Evolutionary conservation across 495 filamentous ascomycete genomes (phyloP), one percentile per base, ranked within the genome.

Genomic region (Penicillium parvum): DNA sequence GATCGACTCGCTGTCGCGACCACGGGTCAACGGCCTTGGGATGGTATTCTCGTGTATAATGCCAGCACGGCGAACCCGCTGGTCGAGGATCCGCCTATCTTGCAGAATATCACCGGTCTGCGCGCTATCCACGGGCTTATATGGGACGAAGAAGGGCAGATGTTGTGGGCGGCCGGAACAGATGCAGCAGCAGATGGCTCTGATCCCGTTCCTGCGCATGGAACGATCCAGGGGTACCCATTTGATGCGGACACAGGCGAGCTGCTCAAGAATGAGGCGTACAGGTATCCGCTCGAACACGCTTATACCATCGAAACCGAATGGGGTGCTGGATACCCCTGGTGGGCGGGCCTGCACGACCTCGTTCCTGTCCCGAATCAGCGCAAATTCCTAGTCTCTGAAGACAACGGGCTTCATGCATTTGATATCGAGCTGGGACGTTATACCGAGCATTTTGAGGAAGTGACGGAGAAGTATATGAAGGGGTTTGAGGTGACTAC

Each of bases 261-360:
- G 14, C 51, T 60, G 12, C 18, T 36, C 9, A 32, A 43, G n/a
- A 50, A 54, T 20, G 50, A 54, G 4, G 26, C 40, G 4, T 46
- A 37, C 18, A 27, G 35, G 6, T 63, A 53, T 40, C 32, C 16
- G 17, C 36, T 55, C 27, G 37, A 48, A 0, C 28, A 54, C 4
- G 41, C 51, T 8, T 50, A 37, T 21, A 35, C 50, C 17, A 46
- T 55, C 25, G 49, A 55, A 4, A 43, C 35, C 4, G 60, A 63
- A 55, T 63, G 57, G 60, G 60, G 60, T 0, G 25, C 21, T 9
- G 54, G 49, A 1, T 60, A 60, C 17, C 37, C 44, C 16, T 62
- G 58, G 58, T 63, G 57, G 57, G 40, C 46, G 12, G 60, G 60
- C 11, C 47, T 53, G 2, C 60, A 63, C 21, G 60, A 63, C 29